These are phyloP conservation scores for Flaveria sonorensis DNA, from an alignment of 129 eudicot genomes.

Conservation along the genomic window DNA sequence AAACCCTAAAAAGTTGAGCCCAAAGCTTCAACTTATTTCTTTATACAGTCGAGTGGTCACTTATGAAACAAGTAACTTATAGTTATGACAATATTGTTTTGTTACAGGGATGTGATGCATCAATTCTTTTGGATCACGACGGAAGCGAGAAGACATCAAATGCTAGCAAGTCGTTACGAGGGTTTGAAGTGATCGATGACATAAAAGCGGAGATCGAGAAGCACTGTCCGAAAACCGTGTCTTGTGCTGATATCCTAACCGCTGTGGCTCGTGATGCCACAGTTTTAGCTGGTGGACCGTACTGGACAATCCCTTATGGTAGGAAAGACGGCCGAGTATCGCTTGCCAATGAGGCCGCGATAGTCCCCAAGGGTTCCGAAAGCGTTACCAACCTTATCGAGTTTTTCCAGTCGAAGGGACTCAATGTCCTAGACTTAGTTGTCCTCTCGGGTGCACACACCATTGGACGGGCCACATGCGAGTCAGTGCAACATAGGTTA, in stretches of 20 bases:
- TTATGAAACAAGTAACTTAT: neutral
- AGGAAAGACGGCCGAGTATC: slow-evolving; percentile 78
- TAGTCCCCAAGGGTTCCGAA: slow-evolving; percentile 71
- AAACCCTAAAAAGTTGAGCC: too few species aligned
- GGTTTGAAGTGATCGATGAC: slow-evolving; percentile 73
- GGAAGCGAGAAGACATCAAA: slow-evolving; percentile 72
- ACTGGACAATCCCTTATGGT: slow-evolving; percentile 74
- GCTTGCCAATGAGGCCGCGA: slow-evolving; percentile 54
- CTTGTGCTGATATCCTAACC: slow-evolving; percentile 84
- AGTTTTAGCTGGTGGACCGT: slow-evolving; percentile 60
- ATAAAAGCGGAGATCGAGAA: slow-evolving; percentile 74
- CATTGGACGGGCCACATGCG: slow-evolving; percentile 75
- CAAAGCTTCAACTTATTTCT: too few species aligned
- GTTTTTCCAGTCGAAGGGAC: slow-evolving; percentile 80
- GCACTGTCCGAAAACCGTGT: slow-evolving; percentile 69
- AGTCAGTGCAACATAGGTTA: slow-evolving; percentile 60
- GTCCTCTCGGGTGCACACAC: slow-evolving; percentile 94
- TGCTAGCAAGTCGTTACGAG: slow-evolving; percentile 72
- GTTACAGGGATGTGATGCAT: slow-evolving; percentile 82
- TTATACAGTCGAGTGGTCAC: too few species aligned
- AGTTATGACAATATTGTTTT: neutral
- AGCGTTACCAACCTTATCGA: slow-evolving; percentile 66
- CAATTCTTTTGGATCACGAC: slow-evolving; percentile 61
- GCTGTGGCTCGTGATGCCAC: slow-evolving; percentile 84
- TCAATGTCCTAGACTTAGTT: slow-evolving; percentile 68